Evolutionary conservation across 225 moss, liverwort and hornwort genomes (phyloP).

Genomic region (Neckera pumila): DNA sequence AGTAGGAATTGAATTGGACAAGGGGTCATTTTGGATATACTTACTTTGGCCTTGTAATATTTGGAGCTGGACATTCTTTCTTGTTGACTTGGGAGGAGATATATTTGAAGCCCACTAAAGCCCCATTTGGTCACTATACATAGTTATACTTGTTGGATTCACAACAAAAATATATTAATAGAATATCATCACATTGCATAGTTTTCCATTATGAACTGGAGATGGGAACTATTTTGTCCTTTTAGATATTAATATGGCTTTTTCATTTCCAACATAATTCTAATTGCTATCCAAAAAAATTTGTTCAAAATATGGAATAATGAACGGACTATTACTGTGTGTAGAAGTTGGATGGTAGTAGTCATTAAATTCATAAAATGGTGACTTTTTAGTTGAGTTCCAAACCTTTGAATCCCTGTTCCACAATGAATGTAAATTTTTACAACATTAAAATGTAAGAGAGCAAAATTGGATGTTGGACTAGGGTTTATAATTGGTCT

Average conservation of each 20-base stretch:
- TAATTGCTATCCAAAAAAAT: neutral
- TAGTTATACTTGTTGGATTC: neutral
- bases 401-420: neutral
- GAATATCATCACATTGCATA: neutral
- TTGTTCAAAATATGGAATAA: neutral
- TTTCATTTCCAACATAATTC: fast-evolving
- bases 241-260: neutral
- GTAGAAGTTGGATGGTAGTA: fast-evolving
- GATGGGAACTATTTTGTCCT: neutral
- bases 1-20: fast-evolving
- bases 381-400: neutral
- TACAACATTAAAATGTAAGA: neutral
- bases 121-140: neutral
- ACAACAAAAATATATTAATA: neutral
- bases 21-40: neutral
- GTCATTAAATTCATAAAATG: neutral
- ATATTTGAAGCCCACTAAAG: neutral
- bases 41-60: neutral
- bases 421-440: neutral
- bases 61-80: no score
- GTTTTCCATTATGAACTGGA: neutral
- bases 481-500: neutral
- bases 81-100: no score
- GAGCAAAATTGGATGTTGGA: fast-evolving
- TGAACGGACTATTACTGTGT: neutral